Evolutionary conservation across 257 asterid genomes (phyloP), one percentile per base, ranked within the genome.

Genomic region (Gentiana macrophylla): DNA sequence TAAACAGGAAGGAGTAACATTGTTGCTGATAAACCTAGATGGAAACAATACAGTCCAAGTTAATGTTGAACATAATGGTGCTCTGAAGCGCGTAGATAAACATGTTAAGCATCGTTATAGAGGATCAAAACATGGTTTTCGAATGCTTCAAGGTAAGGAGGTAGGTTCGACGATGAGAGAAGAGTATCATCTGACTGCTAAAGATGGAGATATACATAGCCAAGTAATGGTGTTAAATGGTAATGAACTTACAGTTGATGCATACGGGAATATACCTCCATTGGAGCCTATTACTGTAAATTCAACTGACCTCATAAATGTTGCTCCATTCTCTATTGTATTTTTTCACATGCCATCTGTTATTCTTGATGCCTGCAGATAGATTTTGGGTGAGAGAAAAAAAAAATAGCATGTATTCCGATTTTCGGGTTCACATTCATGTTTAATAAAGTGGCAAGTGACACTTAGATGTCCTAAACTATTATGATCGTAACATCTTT

Each of bases 171-270:
- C 61, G 47, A 32, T 59, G 47, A 82, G 94, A 64, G 94, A 87
- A 73, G 96, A 91, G 60, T 91, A 87, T 61, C 98, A 91, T 71
- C 57, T 91, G 73, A 87, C 94, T 1, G 86, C 94, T 12, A 53
- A 57, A 70, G 84, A 66, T 54, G 90, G 98, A 4, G 70, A 91
- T 67, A 71, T 87, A 33, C 88, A 78, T 12, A 87, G 95, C 75
- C 95, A 66, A 53, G 76, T 68, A 6, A 74, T 87, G 73, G 37
- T 84, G 76, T 77, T 91, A 41, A 91, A 87, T 47, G 94, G 94
- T 55, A 66, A 80, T 37, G 73, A 67, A 49, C 77, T 90, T 8
- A 63, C 32, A 2, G 70, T 90, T 24, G 77, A 71, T 61, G 56
- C 82, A 34, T 57, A 64, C 0, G 89, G 91, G 56, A 60, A 35